Conservation (phyloP, 495 filamentous ascomycete species). For the Annulohypoxylon bovei region DNA sequence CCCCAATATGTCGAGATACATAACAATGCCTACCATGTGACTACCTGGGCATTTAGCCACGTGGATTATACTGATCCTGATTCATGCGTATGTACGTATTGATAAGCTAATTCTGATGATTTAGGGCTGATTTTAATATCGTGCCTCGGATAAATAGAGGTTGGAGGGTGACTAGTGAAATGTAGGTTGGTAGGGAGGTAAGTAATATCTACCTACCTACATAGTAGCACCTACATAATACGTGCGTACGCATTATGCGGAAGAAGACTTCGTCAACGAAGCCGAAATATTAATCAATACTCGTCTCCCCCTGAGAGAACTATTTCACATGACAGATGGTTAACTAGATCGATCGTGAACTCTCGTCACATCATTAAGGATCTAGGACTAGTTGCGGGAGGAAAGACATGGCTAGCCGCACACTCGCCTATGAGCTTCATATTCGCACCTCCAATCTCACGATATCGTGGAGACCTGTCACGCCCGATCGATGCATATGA, state of each 20-base stretch:
- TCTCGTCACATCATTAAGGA: conserved; percentile 5
- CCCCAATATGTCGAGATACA: not conserved
- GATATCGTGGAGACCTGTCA: conserved; percentile 22
- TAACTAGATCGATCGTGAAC: not conserved
- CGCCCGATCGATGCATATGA: conserved; percentile 24
- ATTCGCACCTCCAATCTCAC: conserved; percentile 8
- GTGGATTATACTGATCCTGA: conserved; percentile 27
- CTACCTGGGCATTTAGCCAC: conserved; percentile 28
- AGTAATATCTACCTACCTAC: not conserved
- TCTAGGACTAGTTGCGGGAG: conserved; percentile 30
- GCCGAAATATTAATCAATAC: not conserved
- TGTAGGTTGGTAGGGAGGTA: not conserved
- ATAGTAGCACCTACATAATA: not conserved
- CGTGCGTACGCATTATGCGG: not conserved
- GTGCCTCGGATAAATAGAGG: not conserved
- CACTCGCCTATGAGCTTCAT: conserved; percentile 16
- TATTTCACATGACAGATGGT: not conserved
- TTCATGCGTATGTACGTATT: not conserved
- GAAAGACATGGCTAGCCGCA: conserved; percentile 11
- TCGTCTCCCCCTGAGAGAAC: not conserved
- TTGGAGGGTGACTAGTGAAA: conserved; percentile 1
- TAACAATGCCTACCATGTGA: conserved; percentile 17
- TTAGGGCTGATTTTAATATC: conserved; percentile 39
- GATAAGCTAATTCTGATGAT: conserved; percentile 11
- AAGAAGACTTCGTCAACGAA: not conserved